A percentile compares a stretch with the other conserved stretches of the same genome.
phyloP scores from a whole-genome alignment of 345 rosid genomes.

The Camelina neglecta region DNA sequence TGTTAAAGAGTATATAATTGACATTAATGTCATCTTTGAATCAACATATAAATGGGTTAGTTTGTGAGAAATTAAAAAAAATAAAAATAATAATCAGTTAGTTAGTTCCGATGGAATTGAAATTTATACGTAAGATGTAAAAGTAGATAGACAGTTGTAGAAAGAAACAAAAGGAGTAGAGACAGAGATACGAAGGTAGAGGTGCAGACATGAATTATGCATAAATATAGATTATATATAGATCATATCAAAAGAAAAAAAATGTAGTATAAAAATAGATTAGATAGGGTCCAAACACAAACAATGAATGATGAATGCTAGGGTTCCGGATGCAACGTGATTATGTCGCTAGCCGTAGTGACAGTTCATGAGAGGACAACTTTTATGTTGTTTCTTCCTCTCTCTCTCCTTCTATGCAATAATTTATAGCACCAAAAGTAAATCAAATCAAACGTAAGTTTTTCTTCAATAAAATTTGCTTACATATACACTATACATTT shows the following conservation, averaged over 20 bases:
- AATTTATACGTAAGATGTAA: slow-evolving; percentile 1
- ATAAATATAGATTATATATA: slow-evolving; percentile 15
- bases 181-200: slow-evolving; percentile 41
- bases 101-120: neutral
- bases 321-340: slow-evolving; percentile 57
- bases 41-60: neutral
- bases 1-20: neutral
- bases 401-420: slow-evolving; percentile 37
- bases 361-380: slow-evolving; percentile 55
- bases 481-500: neutral
- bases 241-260: neutral
- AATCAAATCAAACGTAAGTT: slow-evolving; percentile 6
- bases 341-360: slow-evolving; percentile 52
- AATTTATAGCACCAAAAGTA: slow-evolving; percentile 31
- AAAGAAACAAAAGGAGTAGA: slow-evolving; percentile 31
- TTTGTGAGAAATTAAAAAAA: neutral
- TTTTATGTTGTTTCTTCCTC: slow-evolving; percentile 45
- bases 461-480: neutral
- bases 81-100: no score
- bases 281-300: slow-evolving; percentile 42
- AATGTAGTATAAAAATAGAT: slow-evolving; percentile 18
- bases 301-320: slow-evolving; percentile 49
- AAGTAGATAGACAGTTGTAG: slow-evolving; percentile 31
- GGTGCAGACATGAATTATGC: slow-evolving; percentile 36
- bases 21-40: neutral